phyloP scores from a whole-genome alignment of 352 stramenopile genomes.

The Phytophthora pistaciae region DNA sequence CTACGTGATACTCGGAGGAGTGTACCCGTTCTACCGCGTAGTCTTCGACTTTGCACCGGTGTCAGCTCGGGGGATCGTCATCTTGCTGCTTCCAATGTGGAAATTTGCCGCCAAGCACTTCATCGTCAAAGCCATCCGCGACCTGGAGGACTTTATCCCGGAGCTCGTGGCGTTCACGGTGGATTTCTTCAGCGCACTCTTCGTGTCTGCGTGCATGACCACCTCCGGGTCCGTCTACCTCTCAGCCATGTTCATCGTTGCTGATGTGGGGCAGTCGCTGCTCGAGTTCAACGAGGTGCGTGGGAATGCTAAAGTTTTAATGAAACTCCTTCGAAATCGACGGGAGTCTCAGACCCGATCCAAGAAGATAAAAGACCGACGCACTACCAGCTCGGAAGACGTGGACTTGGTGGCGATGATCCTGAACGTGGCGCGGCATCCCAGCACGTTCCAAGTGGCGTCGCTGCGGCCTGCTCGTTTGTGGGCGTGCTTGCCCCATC shows the following conservation, averaged over 20 bases:
- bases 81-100: slow-evolving; percentile 8
- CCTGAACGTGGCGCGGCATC: slow-evolving; percentile 6
- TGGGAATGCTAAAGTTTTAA: slow-evolving; percentile 4
- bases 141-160: slow-evolving; percentile 14
- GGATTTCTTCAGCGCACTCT: slow-evolving; percentile 29
- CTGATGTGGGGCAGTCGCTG: slow-evolving; percentile 11
- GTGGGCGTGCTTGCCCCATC: slow-evolving; percentile 15
- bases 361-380: background rate
- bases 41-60: slow-evolving; percentile 12
- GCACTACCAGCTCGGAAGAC: background rate
- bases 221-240: slow-evolving; percentile 17
- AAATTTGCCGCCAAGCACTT: slow-evolving; percentile 10
- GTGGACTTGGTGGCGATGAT: slow-evolving; percentile 1
- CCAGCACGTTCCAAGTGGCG: background rate
- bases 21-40: slow-evolving; percentile 15
- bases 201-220: slow-evolving; percentile 30
- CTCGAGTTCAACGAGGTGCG: slow-evolving; percentile 24
- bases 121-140: background rate
- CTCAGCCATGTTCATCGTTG: slow-evolving; percentile 14
- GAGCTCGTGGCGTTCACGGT: slow-evolving; percentile 12
- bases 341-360: background rate
- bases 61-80: background rate
- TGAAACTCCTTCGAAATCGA: slow-evolving; percentile 2
- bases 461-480: slow-evolving; percentile 1
- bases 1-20: slow-evolving; percentile 5